Evolutionary conservation across 441 rosid species (phyloP).

Genomic region (Jatropha podagrica): DNA sequence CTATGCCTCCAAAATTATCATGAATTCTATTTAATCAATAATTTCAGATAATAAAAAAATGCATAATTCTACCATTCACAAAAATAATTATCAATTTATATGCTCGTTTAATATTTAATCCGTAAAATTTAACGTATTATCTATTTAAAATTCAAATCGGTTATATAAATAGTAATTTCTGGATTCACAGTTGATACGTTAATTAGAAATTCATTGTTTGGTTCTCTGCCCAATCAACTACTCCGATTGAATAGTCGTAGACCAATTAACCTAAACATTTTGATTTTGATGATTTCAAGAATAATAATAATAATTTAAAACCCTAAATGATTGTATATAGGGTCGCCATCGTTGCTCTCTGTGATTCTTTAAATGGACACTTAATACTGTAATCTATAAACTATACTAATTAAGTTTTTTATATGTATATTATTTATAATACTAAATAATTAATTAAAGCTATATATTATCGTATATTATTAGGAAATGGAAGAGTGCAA

Average conservation of each 20-base stretch:
- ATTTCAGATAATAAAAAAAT: too few species aligned
- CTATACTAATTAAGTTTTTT: neutral
- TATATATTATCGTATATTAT: neutral
- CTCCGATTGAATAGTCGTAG: neutral
- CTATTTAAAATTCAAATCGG: too few species aligned
- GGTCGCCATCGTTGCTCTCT: neutral
- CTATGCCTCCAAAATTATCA: neutral
- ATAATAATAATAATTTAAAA: too few species aligned
- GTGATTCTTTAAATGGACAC: neutral
- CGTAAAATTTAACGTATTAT: too few species aligned
- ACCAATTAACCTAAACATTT: constrained; percentile 1
- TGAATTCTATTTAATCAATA: too few species aligned
- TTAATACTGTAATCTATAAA: neutral
- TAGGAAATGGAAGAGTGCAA: constrained; percentile 1
- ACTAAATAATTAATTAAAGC: neutral
- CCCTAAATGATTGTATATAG: neutral
- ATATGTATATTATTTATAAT: too few species aligned
- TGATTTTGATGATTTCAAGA: constrained; percentile 9
- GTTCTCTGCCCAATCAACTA: constrained; percentile 3
- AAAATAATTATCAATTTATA: too few species aligned
- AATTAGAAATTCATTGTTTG: too few species aligned
- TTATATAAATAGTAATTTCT: too few species aligned
- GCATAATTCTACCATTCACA: too few species aligned
- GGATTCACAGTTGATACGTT: too few species aligned
- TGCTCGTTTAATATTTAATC: too few species aligned